Conservation (phyloP, 495 filamentous ascomycete species). For the Penicillium tannophilum region DNA sequence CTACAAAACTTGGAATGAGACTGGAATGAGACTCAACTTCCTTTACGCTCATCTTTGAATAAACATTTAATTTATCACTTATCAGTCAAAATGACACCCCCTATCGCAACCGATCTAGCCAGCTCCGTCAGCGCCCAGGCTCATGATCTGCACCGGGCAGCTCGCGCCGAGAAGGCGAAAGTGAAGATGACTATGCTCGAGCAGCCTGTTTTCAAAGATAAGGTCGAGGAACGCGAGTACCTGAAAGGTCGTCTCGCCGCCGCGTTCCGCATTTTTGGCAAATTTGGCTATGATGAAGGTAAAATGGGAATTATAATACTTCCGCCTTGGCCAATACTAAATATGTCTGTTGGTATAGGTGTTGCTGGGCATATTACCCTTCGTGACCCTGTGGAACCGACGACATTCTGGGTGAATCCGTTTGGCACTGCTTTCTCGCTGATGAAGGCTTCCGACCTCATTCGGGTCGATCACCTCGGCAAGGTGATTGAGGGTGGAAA, state of each 20-base stretch:
- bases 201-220: constrained; percentile 60
- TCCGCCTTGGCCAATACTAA: background rate
- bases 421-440: constrained; percentile 71
- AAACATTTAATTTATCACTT: background rate
- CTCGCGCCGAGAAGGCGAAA: constrained; percentile 34
- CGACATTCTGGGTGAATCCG: constrained; percentile 80
- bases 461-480: constrained; percentile 66
- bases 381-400: constrained; percentile 67
- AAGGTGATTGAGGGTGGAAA: constrained; percentile 69
- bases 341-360: constrained; percentile 23
- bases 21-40: background rate
- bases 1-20: background rate
- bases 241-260: constrained; percentile 66
- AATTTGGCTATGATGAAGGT: constrained; percentile 67
- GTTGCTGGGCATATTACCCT: constrained; percentile 65
- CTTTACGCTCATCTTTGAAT: background rate
- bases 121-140: constrained; percentile 23
- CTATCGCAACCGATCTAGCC: constrained; percentile 32
- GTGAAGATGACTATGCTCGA: constrained; percentile 51
- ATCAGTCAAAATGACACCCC: constrained; percentile 30
- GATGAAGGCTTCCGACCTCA: constrained; percentile 71
- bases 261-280: constrained; percentile 71
- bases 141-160: constrained; percentile 30
- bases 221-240: constrained; percentile 63
- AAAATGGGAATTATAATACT: background rate